These are phyloP conservation scores for Myriangium duriaei DNA, from an alignment of 2,329 filamentous ascomycete genomes.

Conservation along the genomic window DNA sequence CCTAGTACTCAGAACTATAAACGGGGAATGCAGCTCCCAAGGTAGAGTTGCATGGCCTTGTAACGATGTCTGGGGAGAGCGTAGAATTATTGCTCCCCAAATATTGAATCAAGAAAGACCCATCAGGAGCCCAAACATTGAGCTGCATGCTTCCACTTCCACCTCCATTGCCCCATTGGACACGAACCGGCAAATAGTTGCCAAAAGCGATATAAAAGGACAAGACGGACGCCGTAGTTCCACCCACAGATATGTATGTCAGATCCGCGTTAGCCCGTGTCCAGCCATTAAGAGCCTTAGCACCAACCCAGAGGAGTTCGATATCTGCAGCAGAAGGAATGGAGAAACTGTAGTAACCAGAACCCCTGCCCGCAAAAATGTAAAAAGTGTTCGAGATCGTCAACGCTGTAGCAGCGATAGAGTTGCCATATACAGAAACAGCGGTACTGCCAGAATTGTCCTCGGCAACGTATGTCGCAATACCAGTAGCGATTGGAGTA, in stretches of 20 bases:
- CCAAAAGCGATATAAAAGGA: constrained; percentile 6
- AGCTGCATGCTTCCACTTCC: constrained; percentile 5
- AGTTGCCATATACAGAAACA: constrained; percentile 6
- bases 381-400: constrained; percentile 11
- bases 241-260: neutral
- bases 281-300: constrained; percentile 15
- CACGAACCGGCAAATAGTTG: constrained; percentile 7
- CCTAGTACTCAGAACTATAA: neutral
- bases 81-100: neutral
- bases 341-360: constrained; percentile 17
- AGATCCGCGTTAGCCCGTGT: constrained; percentile 14
- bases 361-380: constrained; percentile 10
- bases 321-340: constrained; percentile 16
- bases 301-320: constrained; percentile 17
- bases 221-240: neutral
- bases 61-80: neutral
- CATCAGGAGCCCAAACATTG: constrained; percentile 8
- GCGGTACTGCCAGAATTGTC: neutral
- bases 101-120: constrained; percentile 1
- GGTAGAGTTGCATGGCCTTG: neutral
- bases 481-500: neutral
- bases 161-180: constrained; percentile 6
- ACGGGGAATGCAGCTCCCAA: neutral
- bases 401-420: neutral
- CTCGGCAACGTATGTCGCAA: constrained; percentile 9